Conservation (phyloP, 202 grass and related monocot genomes). For the Zoysia matrella region DNA sequence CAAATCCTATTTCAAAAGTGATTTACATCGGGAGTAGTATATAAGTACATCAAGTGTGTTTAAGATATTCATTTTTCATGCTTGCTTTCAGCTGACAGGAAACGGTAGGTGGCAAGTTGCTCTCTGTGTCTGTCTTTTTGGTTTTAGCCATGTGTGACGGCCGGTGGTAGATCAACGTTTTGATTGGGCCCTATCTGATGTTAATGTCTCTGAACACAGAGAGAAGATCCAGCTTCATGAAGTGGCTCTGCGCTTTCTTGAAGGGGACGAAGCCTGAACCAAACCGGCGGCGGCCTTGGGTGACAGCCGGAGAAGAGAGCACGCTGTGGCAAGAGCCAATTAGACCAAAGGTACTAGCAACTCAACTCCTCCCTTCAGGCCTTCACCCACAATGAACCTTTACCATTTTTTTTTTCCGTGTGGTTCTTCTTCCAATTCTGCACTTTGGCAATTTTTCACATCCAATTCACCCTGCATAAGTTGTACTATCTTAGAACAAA, state of each 20-base stretch:
- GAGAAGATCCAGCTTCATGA: slow-evolving; percentile 89
- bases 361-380: neutral
- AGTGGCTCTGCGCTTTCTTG: slow-evolving; percentile 88
- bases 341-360: slow-evolving; percentile 63
- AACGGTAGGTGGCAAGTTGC: slow-evolving; percentile 48
- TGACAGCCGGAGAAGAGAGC: slow-evolving; percentile 52
- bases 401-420: too few relatives aligned
- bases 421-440: too few relatives aligned
- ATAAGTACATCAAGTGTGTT: slow-evolving; percentile 16
- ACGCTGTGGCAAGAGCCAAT: slow-evolving; percentile 65
- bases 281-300: slow-evolving; percentile 53
- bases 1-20: neutral
- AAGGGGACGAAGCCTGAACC: slow-evolving; percentile 66
- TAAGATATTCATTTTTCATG: slow-evolving; percentile 31
- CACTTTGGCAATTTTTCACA: neutral
- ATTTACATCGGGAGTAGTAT: slow-evolving; percentile 28
- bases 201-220: slow-evolving; percentile 48
- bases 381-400: neutral
- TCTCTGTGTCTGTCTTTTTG: slow-evolving; percentile 32
- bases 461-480: neutral
- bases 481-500: neutral
- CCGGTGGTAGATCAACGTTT: slow-evolving; percentile 34
- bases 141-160: slow-evolving; percentile 45
- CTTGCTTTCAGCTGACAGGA: slow-evolving; percentile 41
- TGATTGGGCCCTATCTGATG: slow-evolving; percentile 31